phyloP scores from a whole-genome alignment of 2,329 filamentous ascomycete species.

The Hypoxylon sp. region DNA sequence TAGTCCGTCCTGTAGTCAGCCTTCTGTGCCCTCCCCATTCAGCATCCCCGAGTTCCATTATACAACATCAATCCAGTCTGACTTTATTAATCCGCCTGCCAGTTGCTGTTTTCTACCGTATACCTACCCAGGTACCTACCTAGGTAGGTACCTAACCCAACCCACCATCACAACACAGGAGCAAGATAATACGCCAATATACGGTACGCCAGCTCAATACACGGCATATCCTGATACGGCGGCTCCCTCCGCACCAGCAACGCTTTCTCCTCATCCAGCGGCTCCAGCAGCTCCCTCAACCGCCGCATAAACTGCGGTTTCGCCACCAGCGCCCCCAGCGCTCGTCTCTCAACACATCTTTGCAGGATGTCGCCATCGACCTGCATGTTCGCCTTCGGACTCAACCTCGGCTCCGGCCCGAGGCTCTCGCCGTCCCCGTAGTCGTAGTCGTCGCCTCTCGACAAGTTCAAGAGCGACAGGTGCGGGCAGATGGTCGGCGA shows the following conservation, averaged over 20 bases:
- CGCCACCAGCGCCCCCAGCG: slow-evolving; percentile 62
- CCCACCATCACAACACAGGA: slow-evolving; percentile 58
- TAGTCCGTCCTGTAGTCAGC: background rate
- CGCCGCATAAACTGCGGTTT: slow-evolving; percentile 26
- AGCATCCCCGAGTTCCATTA: too few relatives aligned
- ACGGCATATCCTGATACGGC: slow-evolving; percentile 48
- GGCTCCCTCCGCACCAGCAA: slow-evolving; percentile 51
- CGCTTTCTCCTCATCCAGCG: slow-evolving; percentile 60
- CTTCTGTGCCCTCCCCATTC: too few relatives aligned
- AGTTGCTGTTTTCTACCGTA: background rate
- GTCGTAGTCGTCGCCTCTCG: too few relatives aligned
- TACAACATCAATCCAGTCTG: background rate
- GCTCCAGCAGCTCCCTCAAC: slow-evolving; percentile 59
- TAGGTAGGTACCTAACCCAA: slow-evolving; percentile 6
- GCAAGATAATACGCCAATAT: slow-evolving; percentile 66
- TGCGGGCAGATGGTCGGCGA: slow-evolving; percentile 64
- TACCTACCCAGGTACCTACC: too few relatives aligned
- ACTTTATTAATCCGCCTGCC: background rate
- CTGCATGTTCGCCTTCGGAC: slow-evolving; percentile 66
- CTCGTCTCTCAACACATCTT: slow-evolving; percentile 62
- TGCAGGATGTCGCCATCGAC: slow-evolving; percentile 75
- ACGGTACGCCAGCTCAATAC: slow-evolving; percentile 64
- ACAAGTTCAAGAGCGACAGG: slow-evolving; percentile 47
- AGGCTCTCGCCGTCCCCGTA: slow-evolving; percentile 38
- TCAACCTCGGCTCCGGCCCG: slow-evolving; percentile 55